phyloP scores from a whole-genome alignment of 108 stramenopile genomes.

The Skeletonema potamos region DNA sequence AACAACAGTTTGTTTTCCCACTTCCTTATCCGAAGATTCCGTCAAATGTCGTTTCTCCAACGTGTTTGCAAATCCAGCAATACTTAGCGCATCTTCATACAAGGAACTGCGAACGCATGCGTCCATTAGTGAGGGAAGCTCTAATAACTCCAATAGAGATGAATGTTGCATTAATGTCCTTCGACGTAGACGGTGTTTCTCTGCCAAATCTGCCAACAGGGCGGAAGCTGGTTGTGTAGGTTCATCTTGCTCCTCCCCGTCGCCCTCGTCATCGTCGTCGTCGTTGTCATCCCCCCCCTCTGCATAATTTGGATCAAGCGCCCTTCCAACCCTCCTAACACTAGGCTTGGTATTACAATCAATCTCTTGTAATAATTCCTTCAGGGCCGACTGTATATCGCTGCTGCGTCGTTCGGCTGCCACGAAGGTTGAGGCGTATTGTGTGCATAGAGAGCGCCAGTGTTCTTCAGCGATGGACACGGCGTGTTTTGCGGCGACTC shows the following conservation, averaged over 20 bases:
- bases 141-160: conserved; percentile 77
- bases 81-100: conserved; percentile 84
- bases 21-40: conserved; percentile 12
- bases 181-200: conserved; percentile 79
- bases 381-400: conserved; percentile 56
- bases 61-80: conserved; percentile 86
- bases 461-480: conserved; percentile 74
- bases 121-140: conserved; percentile 86
- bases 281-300: conserved; percentile 51
- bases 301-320: conserved; percentile 63
- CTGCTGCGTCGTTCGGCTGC: conserved; percentile 79
- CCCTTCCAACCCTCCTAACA: conserved; percentile 54
- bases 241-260: conserved; percentile 41
- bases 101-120: conserved; percentile 82
- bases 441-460: conserved; percentile 71
- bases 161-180: conserved; percentile 85
- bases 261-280: conserved; percentile 52
- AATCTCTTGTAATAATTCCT: conserved; percentile 49
- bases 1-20: conserved; percentile 58
- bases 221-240: conserved; percentile 22
- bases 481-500: conserved; percentile 66
- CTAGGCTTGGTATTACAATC: conserved; percentile 37
- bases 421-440: conserved; percentile 81
- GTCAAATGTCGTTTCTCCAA: conserved; percentile 72
- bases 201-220: conserved; percentile 65